Conservation (phyloP, 2,329 filamentous ascomycete genomes). For the Nannizzia gypsea region DNA sequence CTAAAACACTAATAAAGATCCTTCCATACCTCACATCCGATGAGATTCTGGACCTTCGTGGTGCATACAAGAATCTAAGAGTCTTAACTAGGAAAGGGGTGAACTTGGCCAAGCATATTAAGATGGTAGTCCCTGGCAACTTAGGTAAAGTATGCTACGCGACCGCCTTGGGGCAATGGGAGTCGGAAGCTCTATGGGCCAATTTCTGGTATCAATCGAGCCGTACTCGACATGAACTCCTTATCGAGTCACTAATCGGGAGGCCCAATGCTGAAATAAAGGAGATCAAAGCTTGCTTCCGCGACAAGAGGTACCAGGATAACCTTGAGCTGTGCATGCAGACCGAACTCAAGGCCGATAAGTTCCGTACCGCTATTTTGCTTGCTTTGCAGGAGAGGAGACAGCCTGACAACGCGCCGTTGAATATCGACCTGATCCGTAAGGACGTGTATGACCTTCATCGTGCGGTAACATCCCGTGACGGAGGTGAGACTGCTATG, state of each 20-base stretch:
- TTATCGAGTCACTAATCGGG: slow-evolving; percentile 90
- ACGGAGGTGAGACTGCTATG: slow-evolving; percentile 80
- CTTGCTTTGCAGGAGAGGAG: slow-evolving; percentile 69
- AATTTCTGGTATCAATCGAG: slow-evolving; percentile 95
- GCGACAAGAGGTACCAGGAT: slow-evolving; percentile 82
- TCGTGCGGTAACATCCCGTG: slow-evolving; percentile 54
- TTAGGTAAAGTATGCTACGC: slow-evolving; percentile 89
- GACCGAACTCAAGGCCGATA: slow-evolving; percentile 85
- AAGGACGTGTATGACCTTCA: slow-evolving; percentile 64
- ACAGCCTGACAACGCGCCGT: slow-evolving; percentile 65
- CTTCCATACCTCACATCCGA: slow-evolving; percentile 75
- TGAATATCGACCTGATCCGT: slow-evolving; percentile 51
- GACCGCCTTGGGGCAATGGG: slow-evolving; percentile 78
- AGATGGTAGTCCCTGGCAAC: slow-evolving; percentile 38
- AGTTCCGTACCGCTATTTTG: slow-evolving; percentile 82
- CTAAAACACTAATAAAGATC: slow-evolving; percentile 64
- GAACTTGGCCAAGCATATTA: slow-evolving; percentile 41
- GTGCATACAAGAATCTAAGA: slow-evolving; percentile 80
- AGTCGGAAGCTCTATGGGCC: slow-evolving; percentile 92
- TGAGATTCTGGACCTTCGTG: slow-evolving; percentile 74
- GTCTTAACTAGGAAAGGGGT: slow-evolving; percentile 46
- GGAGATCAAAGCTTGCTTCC: slow-evolving; percentile 76
- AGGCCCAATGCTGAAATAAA: slow-evolving; percentile 77
- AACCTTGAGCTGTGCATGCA: slow-evolving; percentile 75
- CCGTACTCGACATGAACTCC: slow-evolving; percentile 68